Conservation (phyloP, 805 yeast species). For the Ogataea methylovora region DNA sequence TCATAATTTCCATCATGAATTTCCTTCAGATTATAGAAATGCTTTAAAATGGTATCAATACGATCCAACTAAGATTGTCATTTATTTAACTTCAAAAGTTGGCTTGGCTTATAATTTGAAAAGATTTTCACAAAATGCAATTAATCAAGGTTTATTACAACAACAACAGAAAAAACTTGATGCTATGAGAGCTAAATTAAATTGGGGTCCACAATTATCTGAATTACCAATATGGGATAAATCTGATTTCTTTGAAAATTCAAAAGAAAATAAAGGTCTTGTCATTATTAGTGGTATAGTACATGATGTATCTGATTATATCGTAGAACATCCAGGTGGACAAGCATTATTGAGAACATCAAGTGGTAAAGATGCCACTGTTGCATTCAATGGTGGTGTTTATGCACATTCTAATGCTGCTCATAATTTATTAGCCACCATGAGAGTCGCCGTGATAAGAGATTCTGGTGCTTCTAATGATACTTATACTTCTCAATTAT, state of each 20-base stretch:
- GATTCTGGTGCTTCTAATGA: conserved; percentile 54
- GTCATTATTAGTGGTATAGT: conserved; percentile 73
- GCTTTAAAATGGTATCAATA: conserved; percentile 84
- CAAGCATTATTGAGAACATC: conserved; percentile 63
- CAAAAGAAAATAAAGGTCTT: conserved; percentile 46
- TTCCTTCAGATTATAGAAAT: conserved; percentile 84
- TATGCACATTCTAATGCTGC: conserved; percentile 84
- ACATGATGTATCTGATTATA: conserved; percentile 63
- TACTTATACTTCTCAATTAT: conserved; percentile 42
- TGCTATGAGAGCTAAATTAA: conserved; percentile 48
- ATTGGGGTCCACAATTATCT: conserved; percentile 70
- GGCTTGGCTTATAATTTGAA: conserved; percentile 71
- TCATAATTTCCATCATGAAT: conserved; percentile 87
- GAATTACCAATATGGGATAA: conserved; percentile 72
- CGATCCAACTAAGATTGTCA: conserved; percentile 70
- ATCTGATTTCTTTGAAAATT: conserved; percentile 44
- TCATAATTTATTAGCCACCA: conserved; percentile 69
- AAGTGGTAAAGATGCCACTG: conserved; percentile 74
- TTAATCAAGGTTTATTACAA: conserved; percentile 74
- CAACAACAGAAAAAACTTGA: conserved; percentile 79
- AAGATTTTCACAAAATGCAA: conserved; percentile 71
- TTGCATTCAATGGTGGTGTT: conserved; percentile 81
- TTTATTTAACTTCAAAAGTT: conserved; percentile 50
- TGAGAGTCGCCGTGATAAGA: conserved; percentile 75
- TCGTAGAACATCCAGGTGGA: conserved; percentile 83